A percentile compares a stretch with the other conserved stretches of the same genome.
These are phyloP conservation scores for Jasminum sambac DNA, from an alignment of 257 asterid genomes.

Conservation along the genomic window DNA sequence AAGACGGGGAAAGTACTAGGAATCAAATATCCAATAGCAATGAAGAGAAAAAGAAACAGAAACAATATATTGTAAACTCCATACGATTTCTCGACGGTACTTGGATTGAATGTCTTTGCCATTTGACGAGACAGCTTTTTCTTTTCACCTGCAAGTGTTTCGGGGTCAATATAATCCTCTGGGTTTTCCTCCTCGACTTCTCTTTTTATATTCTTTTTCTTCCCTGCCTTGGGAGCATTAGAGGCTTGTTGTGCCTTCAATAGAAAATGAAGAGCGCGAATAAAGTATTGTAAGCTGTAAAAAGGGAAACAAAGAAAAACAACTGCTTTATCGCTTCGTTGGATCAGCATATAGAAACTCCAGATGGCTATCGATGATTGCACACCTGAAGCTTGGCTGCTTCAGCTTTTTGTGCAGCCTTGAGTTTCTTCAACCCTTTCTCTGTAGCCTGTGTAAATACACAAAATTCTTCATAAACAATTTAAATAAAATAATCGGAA, in stretches of 20 bases:
- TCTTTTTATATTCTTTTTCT: conserved; percentile 67
- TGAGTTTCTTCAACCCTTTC: conserved; percentile 79
- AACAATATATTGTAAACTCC: not conserved
- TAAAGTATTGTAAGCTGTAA: not conserved
- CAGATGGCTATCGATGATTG: not conserved
- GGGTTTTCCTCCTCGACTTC: conserved; percentile 71
- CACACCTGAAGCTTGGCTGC: conserved; percentile 60
- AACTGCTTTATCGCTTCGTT: conserved; percentile 29
- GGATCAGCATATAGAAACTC: not conserved
- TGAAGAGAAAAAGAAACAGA: conserved; percentile 2
- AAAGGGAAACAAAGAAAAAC: not conserved
- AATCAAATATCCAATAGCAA: not conserved
- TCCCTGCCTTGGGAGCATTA: conserved; percentile 55
- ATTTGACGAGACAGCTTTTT: conserved; percentile 71
- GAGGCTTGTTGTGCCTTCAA: conserved; percentile 66
- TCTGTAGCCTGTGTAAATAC: conserved; percentile 67
- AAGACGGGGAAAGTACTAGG: not conserved
- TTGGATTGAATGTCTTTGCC: conserved; percentile 83
- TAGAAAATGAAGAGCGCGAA: conserved; percentile 10
- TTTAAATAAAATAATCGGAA: conserved; percentile 2
- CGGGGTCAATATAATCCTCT: conserved; percentile 80
- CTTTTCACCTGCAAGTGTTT: conserved; percentile 74
- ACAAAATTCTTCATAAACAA: not conserved
- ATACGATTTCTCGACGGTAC: conserved; percentile 79
- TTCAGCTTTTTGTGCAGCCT: conserved; percentile 88